Base-by-base conservation (phyloP, 345 rosid species). In the Rhodamnia argentea region DNA sequence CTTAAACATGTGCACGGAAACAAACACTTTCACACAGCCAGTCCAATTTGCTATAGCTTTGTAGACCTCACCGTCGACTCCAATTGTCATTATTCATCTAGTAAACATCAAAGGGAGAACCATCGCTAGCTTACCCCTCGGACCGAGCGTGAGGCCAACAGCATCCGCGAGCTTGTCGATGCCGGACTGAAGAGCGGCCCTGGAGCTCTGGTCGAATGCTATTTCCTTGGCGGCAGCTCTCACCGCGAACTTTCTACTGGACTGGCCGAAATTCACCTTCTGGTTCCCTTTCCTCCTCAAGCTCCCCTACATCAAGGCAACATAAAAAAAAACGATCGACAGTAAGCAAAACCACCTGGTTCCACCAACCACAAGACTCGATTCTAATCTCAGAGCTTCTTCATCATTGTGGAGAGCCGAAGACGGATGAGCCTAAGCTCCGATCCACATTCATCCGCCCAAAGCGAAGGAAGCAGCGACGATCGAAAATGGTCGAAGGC, bases 131-230 rank as follows among this genome's bases (percentile, higher is more conserved):
- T 76, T 93, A 98, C 99, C 99, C 91, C 99, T 93, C 13, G 99
- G 99, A 32, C 99, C 99, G 54, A 98, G 99, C 82, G 99, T 98
- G 81, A 98, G 96, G 56, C 91, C 99, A 52, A 98, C 99, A 55
- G 92, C 93, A 87, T 98, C 99, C 55, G 98, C 94, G 87, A 98
- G 99, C 93, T 94, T 98, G 86, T 98, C 99, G 60, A 96, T 95
- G 82, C 99, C 99, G 40, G 93, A 83, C 91, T 98, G 99, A 88
- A 98, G 94, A 52, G 98, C 94, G 15, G 93, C 85, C 90, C 98
- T 93, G 9, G 99, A 94, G 7, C 78, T 82, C 88, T 97, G 99
- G 90, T 94, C 99, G 85, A 97, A 97, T 20, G 96, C 95, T 58
- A 97, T 96, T 7, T 97, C 98, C 86, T 97, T 97, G 0, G 96